These are phyloP conservation scores for Debaryomyces tyrocola DNA, from an alignment of 805 yeast genomes.

Conservation along the genomic window DNA sequence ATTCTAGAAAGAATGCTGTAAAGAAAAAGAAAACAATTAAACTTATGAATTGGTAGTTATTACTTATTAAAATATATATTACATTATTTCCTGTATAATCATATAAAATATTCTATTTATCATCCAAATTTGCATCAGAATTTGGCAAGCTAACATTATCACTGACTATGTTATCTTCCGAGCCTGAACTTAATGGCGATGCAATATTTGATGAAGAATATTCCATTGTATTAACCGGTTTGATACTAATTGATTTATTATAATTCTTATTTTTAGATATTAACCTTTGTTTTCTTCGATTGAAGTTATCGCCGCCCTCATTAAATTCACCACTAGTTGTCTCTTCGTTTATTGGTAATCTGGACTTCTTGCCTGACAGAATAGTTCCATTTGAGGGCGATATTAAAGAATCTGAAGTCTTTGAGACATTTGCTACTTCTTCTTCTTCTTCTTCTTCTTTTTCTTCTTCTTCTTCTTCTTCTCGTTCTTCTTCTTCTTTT, in stretches of 20 bases:
- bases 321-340: conserved; percentile 7
- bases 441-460: conserved; percentile 2
- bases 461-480: conserved; percentile 2
- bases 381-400: background rate
- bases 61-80: background rate
- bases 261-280: conserved; percentile 22
- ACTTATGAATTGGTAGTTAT: no score
- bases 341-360: conserved; percentile 6
- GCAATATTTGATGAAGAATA: conserved; percentile 16
- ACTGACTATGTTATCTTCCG: conserved; percentile 5
- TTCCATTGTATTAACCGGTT: conserved; percentile 20
- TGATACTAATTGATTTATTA: conserved; percentile 24
- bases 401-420: background rate
- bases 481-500: conserved; percentile 1
- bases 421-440: background rate
- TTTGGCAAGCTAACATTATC: conserved; percentile 1
- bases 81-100: background rate
- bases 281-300: conserved; percentile 22
- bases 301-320: conserved; percentile 14
- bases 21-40: no score
- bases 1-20: no score
- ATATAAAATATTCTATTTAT: background rate
- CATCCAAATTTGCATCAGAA: background rate
- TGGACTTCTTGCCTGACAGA: conserved; percentile 5
- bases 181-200: conserved; percentile 5